These are phyloP conservation scores for Zanthoxylum bungeanum DNA, from an alignment of 345 rosid species.

Conservation along the genomic window DNA sequence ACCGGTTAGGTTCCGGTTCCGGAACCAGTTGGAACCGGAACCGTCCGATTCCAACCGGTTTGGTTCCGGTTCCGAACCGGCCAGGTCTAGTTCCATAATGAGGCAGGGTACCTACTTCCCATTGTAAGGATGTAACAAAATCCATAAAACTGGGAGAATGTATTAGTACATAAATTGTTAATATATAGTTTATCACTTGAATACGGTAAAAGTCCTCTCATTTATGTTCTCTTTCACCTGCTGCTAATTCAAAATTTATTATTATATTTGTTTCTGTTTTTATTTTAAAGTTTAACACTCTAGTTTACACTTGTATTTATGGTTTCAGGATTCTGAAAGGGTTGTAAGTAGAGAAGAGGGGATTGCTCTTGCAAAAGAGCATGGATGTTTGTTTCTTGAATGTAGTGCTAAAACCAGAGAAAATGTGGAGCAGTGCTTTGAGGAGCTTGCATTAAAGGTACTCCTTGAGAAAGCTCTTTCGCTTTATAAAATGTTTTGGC, in stretches of 20 bases:
- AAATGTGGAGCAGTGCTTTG: slow-evolving; percentile 87
- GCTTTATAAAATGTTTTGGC: neutral
- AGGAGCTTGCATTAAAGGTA: slow-evolving; percentile 90
- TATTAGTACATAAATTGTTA: neutral
- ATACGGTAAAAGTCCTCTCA: neutral
- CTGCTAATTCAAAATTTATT: neutral
- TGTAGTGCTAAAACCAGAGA: slow-evolving; percentile 91
- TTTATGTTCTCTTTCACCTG: neutral
- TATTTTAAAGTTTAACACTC: neutral
- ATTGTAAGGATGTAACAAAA: too few species aligned
- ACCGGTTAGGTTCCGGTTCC: too few species aligned
- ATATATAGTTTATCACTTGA: neutral
- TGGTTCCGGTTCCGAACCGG: too few species aligned
- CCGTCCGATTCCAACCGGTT: too few species aligned
- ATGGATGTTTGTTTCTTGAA: slow-evolving; percentile 70
- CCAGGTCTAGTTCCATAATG: too few species aligned
- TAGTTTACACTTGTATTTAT: neutral
- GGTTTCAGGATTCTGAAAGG: slow-evolving; percentile 78
- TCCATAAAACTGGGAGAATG: neutral
- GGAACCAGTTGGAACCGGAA: too few species aligned
- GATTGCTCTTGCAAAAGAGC: slow-evolving; percentile 66
- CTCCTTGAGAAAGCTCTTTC: neutral
- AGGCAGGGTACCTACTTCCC: too few species aligned
- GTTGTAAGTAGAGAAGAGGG: slow-evolving; percentile 90
- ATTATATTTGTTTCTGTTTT: neutral